These are phyloP conservation scores for Wickerhamiella qilinensis DNA, from an alignment of 805 yeast species.

Conservation along the genomic window DNA sequence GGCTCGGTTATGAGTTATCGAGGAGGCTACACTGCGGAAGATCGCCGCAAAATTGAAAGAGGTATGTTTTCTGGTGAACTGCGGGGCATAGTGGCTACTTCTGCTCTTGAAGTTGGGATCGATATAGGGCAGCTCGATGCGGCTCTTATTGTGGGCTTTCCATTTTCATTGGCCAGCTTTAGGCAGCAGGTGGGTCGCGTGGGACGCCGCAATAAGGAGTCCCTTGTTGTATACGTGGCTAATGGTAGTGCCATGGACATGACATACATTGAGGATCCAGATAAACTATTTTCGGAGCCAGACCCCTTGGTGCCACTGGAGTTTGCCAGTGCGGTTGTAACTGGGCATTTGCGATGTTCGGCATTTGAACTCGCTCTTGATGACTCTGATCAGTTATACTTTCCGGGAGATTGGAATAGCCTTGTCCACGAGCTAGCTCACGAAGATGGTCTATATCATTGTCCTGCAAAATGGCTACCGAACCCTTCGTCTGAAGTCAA, in stretches of 20 bases:
- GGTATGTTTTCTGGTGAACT: slow-evolving; percentile 82
- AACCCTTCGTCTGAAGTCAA: slow-evolving; percentile 69
- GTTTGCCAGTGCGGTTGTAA: slow-evolving; percentile 41
- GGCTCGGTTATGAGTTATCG: slow-evolving; percentile 79
- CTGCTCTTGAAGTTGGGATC: slow-evolving; percentile 89
- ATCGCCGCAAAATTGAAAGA: slow-evolving; percentile 72
- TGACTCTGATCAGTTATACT: slow-evolving; percentile 39
- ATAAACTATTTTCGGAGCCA: slow-evolving; percentile 35
- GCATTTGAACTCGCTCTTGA: slow-evolving; percentile 68
- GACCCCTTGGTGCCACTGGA: slow-evolving; percentile 46
- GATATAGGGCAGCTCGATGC: slow-evolving; percentile 90
- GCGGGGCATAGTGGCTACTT: slow-evolving; percentile 81
- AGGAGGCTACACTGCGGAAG: slow-evolving; percentile 83
- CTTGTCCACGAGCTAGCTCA: slow-evolving; percentile 18
- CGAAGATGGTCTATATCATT: slow-evolving; percentile 29
- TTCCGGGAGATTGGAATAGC: slow-evolving; percentile 24
- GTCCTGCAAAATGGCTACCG: slow-evolving; percentile 48
- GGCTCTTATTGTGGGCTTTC: slow-evolving; percentile 86
- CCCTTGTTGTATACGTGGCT: slow-evolving; percentile 71
- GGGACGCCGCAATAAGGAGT: slow-evolving; percentile 70
- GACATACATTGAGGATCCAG: slow-evolving; percentile 57
- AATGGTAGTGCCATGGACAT: slow-evolving; percentile 73
- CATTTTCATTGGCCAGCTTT: slow-evolving; percentile 68
- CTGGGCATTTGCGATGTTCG: slow-evolving; percentile 86
- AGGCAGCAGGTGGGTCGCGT: slow-evolving; percentile 97